A percentile compares a stretch with the other conserved stretches of the same genome.
Conservation (phyloP, 306 rosid genomes). For the Medicago ruthenica region DNA sequence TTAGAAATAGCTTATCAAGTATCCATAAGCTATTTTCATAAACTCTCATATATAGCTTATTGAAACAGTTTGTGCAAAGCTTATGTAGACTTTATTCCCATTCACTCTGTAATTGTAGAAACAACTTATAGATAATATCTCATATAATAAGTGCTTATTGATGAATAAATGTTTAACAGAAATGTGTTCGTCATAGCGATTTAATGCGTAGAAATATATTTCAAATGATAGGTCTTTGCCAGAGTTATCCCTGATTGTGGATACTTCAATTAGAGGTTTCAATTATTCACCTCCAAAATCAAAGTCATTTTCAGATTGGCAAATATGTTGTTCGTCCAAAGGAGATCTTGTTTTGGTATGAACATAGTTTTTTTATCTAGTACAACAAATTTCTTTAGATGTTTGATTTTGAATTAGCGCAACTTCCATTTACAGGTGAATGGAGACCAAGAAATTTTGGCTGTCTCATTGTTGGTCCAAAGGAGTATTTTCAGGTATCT, state of each 20-base stretch:
- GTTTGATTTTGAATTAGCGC: slow-evolving; percentile 19
- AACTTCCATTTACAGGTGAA: slow-evolving; percentile 68
- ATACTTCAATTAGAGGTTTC: slow-evolving; percentile 79
- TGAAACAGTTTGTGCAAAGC: neutral
- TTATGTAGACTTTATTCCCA: neutral
- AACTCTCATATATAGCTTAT: neutral
- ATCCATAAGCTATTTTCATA: neutral
- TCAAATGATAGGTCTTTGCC: slow-evolving; percentile 78
- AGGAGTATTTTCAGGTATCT: slow-evolving; percentile 72
- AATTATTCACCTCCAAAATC: slow-evolving; percentile 58
- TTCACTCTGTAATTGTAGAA: neutral
- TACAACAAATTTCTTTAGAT: slow-evolving; percentile 4
- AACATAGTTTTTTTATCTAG: slow-evolving; percentile 32
- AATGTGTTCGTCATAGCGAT: neutral
- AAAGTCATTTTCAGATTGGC: slow-evolving; percentile 55
- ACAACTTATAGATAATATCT: neutral
- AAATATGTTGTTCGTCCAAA: slow-evolving; percentile 68
- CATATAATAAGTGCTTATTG: neutral
- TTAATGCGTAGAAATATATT: slow-evolving; percentile 18
- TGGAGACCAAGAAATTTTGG: slow-evolving; percentile 75
- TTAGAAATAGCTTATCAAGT: neutral
- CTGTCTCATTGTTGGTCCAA: slow-evolving; percentile 61
- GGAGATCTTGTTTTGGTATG: slow-evolving; percentile 91
- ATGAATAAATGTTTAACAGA: neutral
- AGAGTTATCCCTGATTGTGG: slow-evolving; percentile 71